These are phyloP conservation scores for Phytophthora hibernalis DNA, from an alignment of 352 stramenopile species.

Conservation along the genomic window DNA sequence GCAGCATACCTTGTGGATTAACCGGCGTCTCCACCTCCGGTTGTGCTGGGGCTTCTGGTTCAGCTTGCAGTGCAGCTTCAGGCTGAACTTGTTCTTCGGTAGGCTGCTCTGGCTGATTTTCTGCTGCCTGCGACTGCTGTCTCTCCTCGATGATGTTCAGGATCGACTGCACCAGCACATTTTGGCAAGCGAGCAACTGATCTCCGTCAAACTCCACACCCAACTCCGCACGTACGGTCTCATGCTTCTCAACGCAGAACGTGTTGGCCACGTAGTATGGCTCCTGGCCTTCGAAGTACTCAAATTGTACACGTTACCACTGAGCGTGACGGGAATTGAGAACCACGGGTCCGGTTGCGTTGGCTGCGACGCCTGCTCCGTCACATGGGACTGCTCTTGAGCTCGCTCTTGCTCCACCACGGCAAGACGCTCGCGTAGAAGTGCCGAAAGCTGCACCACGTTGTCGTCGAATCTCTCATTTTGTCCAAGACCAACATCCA, in stretches of 20 bases:
- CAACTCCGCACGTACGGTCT: conserved; percentile 57
- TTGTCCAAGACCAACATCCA: conserved; percentile 53
- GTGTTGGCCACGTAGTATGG: conserved; percentile 59
- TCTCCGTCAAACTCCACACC: conserved; percentile 64
- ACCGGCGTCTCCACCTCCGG: conserved; percentile 12
- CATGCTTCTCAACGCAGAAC: conserved; percentile 80
- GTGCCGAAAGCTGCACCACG: conserved; percentile 44
- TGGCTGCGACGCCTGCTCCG: conserved; percentile 19
- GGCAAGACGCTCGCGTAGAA: conserved; percentile 47
- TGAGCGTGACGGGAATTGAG: conserved; percentile 67
- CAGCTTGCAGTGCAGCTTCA: conserved; percentile 12
- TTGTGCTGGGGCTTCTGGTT: conserved; percentile 8
- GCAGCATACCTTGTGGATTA: conserved; percentile 38
- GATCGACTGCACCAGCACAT: conserved; percentile 56
- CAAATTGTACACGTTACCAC: conserved; percentile 60
- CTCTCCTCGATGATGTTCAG: conserved; percentile 37
- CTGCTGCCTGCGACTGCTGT: conserved; percentile 23
- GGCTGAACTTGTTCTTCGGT: conserved; percentile 15
- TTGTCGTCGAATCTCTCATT: conserved; percentile 52
- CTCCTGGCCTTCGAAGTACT: conserved; percentile 75
- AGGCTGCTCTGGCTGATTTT: conserved; percentile 25
- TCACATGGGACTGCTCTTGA: conserved; percentile 7
- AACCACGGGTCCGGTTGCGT: conserved; percentile 47
- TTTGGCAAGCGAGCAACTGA: conserved; percentile 69
- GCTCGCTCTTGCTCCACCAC: conserved; percentile 25